Evolutionary conservation across 1,284 basidiomycete species (phyloP), one percentile per base, ranked within the genome.

Genomic region (Inonotus hispidus): DNA sequence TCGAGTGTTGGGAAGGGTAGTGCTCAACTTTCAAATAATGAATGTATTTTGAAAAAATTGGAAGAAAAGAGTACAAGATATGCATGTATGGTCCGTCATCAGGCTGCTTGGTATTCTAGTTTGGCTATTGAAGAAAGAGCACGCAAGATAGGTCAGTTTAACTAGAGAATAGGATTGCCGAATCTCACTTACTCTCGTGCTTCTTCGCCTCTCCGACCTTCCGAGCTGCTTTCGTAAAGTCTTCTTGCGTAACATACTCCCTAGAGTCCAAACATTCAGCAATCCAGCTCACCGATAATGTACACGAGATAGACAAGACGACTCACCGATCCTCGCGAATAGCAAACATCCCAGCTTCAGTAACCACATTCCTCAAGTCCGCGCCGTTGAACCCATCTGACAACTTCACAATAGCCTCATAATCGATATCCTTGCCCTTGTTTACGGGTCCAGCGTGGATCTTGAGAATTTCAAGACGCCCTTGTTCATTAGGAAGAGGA

Each of bases 321-420:
- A 71, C 81, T 62, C 64, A 88, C 88, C 92, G 82, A 68, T 98
- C 95, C 65, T 98, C 95, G 56, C 97, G 82, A 69, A 99, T 98
- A 13, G 97, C 97, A 73, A 98, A 98, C 95, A 99, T 98, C 57
- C 97, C 96, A 7, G 96, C 94, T 75, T 99, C 97, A 5, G 97
- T 99, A 58, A 96, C 88, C 13, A 99, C 93, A 73, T 99, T 99
- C 58, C 96, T 84, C 72, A 99, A 73, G 77, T 99, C 97, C 14
- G 95, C 95, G 60, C 95, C 95, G 71, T 97, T 98, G 79, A 98
- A 97, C 0, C 83, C 85, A 70, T 98, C 95, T 14, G 91, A 92
- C 23, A 96, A 82, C 87, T 99, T 99, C 65, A 99, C 97, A 66
- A 98, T 92, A 1, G 95, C 93, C 72, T 97, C 95, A 69, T 94